phyloP scores from a whole-genome alignment of 495 filamentous ascomycete species.

The Tuber borchii region DNA sequence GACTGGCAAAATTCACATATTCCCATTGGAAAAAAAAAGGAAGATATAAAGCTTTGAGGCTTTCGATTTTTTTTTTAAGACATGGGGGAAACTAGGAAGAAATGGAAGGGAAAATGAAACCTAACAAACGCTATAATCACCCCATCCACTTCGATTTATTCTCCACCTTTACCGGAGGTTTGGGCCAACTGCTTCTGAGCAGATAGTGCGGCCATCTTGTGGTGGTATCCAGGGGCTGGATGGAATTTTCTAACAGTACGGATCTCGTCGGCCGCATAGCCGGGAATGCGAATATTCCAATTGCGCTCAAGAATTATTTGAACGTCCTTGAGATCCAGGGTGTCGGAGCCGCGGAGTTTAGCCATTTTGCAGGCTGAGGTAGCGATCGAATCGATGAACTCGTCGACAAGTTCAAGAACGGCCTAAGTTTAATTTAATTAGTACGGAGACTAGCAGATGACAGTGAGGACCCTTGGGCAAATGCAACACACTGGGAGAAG shows the following conservation, averaged over 20 bases:
- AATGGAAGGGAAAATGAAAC: neutral
- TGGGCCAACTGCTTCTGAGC: slow-evolving; percentile 62
- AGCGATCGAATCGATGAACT: slow-evolving; percentile 88
- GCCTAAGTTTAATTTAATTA: slow-evolving; percentile 50
- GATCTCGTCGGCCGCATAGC: slow-evolving; percentile 87
- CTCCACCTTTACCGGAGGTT: slow-evolving; percentile 33
- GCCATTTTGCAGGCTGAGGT: slow-evolving; percentile 80
- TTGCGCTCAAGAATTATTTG: slow-evolving; percentile 92
- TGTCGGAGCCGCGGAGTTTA: slow-evolving; percentile 81
- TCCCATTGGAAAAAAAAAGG: neutral
- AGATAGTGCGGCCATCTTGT: slow-evolving; percentile 92
- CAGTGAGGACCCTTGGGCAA: slow-evolving; percentile 9
- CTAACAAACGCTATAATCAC: neutral
- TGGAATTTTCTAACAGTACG: slow-evolving; percentile 87
- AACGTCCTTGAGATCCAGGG: slow-evolving; percentile 85
- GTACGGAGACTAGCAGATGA: slow-evolving; percentile 12
- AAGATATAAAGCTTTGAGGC: neutral
- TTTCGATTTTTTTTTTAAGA: neutral
- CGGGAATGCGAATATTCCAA: slow-evolving; percentile 96
- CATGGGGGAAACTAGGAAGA: neutral
- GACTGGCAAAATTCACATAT: neutral
- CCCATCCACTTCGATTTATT: slow-evolving; percentile 14
- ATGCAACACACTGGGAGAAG: slow-evolving; percentile 8
- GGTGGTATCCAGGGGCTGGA: slow-evolving; percentile 77
- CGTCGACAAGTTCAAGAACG: slow-evolving; percentile 81